Conservation (phyloP, 2,329 filamentous ascomycete genomes). For the Epichloe brachyelytri region DNA sequence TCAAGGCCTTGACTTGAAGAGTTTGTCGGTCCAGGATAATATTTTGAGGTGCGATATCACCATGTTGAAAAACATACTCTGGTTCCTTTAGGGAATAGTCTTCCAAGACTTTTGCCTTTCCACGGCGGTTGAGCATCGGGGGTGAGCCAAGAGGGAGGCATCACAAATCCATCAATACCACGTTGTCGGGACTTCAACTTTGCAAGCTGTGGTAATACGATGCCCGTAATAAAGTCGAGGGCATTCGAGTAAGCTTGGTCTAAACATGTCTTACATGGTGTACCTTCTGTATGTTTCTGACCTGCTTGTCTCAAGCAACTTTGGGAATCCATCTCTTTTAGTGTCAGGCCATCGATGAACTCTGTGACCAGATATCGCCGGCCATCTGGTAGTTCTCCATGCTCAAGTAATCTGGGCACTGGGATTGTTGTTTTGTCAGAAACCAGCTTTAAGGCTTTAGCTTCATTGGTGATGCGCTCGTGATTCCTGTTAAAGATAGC, state of each 20-base stretch:
- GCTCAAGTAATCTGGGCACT: constrained; percentile 5
- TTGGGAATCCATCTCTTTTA: not conserved
- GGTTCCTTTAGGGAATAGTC: constrained; percentile 3
- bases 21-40: constrained; percentile 5
- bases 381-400: constrained; percentile 5
- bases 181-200: constrained; percentile 2
- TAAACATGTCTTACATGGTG: constrained; percentile 2
- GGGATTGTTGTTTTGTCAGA: constrained; percentile 6
- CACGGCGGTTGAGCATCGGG: constrained; percentile 5
- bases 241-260: constrained; percentile 5
- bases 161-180: constrained; percentile 9
- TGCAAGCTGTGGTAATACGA: constrained; percentile 6
- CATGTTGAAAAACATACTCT: constrained; percentile 7
- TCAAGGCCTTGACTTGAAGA: constrained; percentile 7
- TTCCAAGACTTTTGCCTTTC: constrained; percentile 2
- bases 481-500: not conserved
- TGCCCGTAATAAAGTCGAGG: constrained; percentile 2
- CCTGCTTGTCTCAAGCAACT: not conserved
- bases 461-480: constrained; percentile 8
- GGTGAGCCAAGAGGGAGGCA: constrained; percentile 7
- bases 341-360: constrained; percentile 1
- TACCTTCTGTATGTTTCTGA: constrained; percentile 1
- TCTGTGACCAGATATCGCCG: constrained; percentile 6
- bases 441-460: constrained; percentile 4
- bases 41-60: constrained; percentile 6